Evolutionary conservation across 768 basidiomycete species (phyloP).

Genomic region (Tylopilus balloui): DNA sequence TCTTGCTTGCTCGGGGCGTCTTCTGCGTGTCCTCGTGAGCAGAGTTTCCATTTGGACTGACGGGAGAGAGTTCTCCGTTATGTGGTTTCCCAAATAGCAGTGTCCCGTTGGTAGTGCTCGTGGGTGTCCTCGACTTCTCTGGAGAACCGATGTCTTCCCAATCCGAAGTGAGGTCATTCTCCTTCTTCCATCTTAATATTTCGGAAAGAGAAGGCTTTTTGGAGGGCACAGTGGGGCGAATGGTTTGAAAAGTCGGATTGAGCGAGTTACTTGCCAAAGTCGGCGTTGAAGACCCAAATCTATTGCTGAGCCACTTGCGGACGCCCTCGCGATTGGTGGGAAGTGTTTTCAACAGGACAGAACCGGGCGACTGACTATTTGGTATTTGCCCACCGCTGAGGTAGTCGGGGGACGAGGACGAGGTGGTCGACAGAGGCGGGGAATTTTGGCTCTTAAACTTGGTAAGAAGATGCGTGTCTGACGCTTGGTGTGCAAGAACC

Average conservation of each 20-base stretch:
- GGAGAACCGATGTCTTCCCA: constrained; percentile 58
- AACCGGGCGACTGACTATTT: constrained; percentile 32
- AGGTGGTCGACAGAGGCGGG: constrained; percentile 39
- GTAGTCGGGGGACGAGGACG: constrained; percentile 51
- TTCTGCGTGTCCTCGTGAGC: constrained; percentile 30
- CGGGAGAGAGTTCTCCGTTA: constrained; percentile 29
- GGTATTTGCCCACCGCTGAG: constrained; percentile 33
- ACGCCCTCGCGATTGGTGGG: constrained; percentile 77
- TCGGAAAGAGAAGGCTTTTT: constrained; percentile 71
- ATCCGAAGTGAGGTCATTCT: constrained; percentile 51
- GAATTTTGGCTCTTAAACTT: constrained; percentile 45
- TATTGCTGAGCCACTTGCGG: constrained; percentile 71
- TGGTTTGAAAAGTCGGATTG: constrained; percentile 30
- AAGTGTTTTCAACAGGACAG: constrained; percentile 41
- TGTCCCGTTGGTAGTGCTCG: constrained; percentile 40
- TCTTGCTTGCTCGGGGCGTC: constrained; percentile 34
- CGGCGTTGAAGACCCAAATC: constrained; percentile 45
- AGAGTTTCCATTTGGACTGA: constrained; percentile 26
- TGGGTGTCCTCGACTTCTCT: constrained; percentile 46
- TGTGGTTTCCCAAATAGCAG: constrained; percentile 23
- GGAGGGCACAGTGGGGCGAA: constrained; percentile 37
- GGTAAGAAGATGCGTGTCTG: constrained; percentile 59
- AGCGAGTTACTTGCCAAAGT: constrained; percentile 36
- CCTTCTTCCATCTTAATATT: constrained; percentile 52
- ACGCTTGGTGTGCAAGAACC: constrained; percentile 62